phyloP scores from a whole-genome alignment of 202 grass and related monocot species.

The Elaeis oleifera region DNA sequence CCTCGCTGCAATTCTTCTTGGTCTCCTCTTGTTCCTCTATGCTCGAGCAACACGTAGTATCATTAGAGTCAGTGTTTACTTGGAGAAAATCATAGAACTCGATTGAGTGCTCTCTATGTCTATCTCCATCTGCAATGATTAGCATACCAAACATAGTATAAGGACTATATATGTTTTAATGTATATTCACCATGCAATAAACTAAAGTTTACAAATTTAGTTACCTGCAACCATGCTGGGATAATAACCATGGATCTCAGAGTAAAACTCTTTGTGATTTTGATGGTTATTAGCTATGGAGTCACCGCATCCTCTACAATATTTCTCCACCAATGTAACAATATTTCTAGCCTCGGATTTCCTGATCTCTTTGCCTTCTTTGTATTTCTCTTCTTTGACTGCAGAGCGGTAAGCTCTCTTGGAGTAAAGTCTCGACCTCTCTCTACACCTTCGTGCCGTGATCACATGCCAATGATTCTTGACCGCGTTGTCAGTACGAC shows the following conservation, averaged over 20 bases:
- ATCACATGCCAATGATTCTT: slow-evolving; percentile 99
- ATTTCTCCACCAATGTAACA: slow-evolving; percentile 33
- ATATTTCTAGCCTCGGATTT: too few relatives aligned
- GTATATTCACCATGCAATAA: too few relatives aligned
- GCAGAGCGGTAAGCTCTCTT: too few relatives aligned
- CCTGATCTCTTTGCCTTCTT: slow-evolving; percentile 28
- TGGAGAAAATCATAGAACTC: slow-evolving; percentile 94
- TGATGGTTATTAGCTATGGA: slow-evolving; percentile 41
- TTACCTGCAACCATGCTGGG: slow-evolving; percentile 10
- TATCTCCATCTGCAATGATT: too few relatives aligned
- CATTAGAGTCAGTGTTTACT: slow-evolving; percentile 67
- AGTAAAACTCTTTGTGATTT: neutral
- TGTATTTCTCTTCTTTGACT: slow-evolving; percentile 6
- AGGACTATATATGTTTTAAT: too few relatives aligned
- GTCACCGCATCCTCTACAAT: slow-evolving; percentile 31
- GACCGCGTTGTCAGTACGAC: slow-evolving; percentile 96
- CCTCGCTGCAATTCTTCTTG: slow-evolving; percentile 16
- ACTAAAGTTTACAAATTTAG: neutral
- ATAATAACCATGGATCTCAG: slow-evolving; percentile 12
- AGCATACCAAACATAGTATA: too few relatives aligned
- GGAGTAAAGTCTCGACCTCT: too few relatives aligned
- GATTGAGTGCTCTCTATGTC: slow-evolving; percentile 32
- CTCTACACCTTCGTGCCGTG: slow-evolving; percentile 56
- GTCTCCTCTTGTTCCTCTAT: slow-evolving; percentile 71
- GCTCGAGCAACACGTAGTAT: slow-evolving; percentile 69